Evolutionary conservation across 2,329 filamentous ascomycete genomes (phyloP), one percentile per base, ranked within the genome.

Genomic region (Decorospora gaudefroyi): DNA sequence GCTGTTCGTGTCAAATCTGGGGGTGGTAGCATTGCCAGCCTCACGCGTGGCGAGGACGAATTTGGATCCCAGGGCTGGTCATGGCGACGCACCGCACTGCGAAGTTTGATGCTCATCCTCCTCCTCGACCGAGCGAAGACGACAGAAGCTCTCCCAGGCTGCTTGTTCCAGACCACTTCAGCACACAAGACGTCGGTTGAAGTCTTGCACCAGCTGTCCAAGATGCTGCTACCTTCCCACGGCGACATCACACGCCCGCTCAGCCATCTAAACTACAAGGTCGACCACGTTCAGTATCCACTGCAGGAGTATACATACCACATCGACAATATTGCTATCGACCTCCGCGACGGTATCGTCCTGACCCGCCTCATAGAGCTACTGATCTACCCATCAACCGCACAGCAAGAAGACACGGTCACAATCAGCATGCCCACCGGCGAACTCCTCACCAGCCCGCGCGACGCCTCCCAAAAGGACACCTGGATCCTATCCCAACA

Each of bases 351-450:
- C 58, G 83, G 83, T 1, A 74, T 85, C 6, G 69, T 79, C 30
- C 64, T 86, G n/a, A 78, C 79, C 4, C 76, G 78, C 36, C 71
- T 85, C 7, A 78, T 83, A 1, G 83, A 86, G 52, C 49, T 84
- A 1, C 63, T 85, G 2, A 68, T 82, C 3, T 79, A 78, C 49
- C 66, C 69, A 4, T 62, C 70, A 12, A 53, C 63, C n/a, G 52
- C 51, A 11, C 57, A 66, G 26, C 42, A 54, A 15, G 70, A 74
- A 6, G 65, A 71, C 11, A 74, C 70, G 1, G 59, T 75, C 13
- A 77, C 74, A 3, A 62, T 80, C 21, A 65, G 67, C 1, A 64
- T 80, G 56, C 73, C 76, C 2, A 72, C 70, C 4, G 73, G 70
- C 22, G 75, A 76, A 23, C 53, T 71, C 2, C 62, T 78, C 6